Evolutionary conservation across 768 basidiomycete species (phyloP).

Genomic region (Pulveroboletus ravenelii): DNA sequence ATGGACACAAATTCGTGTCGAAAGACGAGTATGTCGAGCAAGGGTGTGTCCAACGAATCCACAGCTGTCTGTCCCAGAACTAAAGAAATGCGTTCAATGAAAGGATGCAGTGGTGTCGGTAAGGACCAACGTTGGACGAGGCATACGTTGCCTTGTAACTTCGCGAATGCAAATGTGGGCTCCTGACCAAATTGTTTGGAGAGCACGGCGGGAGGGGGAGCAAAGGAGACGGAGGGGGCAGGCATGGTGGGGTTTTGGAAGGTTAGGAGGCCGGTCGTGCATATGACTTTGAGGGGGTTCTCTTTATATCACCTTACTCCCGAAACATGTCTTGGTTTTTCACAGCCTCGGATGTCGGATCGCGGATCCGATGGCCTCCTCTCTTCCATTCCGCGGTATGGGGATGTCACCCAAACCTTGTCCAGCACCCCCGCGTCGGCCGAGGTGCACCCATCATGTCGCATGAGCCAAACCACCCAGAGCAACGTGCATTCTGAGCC

Average conservation of each 20-base stretch:
- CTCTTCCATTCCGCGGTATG: too few species aligned
- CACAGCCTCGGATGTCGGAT: neutral
- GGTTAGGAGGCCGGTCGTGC: too few species aligned
- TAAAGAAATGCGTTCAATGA: neutral
- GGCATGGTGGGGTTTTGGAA: slow-evolving; percentile 3
- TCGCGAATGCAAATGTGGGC: slow-evolving; percentile 36
- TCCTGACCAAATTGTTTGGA: slow-evolving; percentile 13
- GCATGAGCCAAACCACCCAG: too few species aligned
- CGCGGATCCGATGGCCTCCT: neutral
- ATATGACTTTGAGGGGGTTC: too few species aligned
- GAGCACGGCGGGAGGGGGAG: slow-evolving; percentile 11
- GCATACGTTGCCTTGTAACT: slow-evolving; percentile 22
- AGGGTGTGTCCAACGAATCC: slow-evolving; percentile 10
- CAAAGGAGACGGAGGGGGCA: slow-evolving; percentile 18
- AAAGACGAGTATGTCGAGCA: slow-evolving; percentile 27
- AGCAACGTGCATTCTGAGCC: too few species aligned
- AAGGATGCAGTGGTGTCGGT: neutral
- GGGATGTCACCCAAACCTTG: too few species aligned
- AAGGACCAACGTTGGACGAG: slow-evolving; percentile 26
- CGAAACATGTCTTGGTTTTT: neutral
- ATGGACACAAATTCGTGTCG: slow-evolving; percentile 60
- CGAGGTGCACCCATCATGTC: too few species aligned
- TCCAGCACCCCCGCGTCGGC: too few species aligned
- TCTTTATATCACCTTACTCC: neutral
- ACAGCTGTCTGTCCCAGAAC: slow-evolving; percentile 16